Evolutionary conservation across 2,329 filamentous ascomycete genomes (phyloP).

Genomic region (Phaeosphaeriaceae sp.): DNA sequence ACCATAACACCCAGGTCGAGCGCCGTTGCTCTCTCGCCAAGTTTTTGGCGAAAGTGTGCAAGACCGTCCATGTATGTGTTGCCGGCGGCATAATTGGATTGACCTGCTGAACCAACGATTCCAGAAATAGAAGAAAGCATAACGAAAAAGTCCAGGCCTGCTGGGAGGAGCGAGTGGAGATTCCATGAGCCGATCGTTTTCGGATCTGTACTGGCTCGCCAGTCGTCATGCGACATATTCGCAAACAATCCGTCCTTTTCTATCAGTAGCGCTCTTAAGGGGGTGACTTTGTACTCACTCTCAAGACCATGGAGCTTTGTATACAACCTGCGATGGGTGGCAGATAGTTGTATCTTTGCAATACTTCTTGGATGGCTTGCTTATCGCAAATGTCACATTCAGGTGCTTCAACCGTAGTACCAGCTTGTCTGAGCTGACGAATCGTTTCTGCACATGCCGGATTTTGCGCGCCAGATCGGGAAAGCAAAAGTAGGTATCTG

Average conservation of each 20-base stretch:
- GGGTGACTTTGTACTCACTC: too few relatives aligned
- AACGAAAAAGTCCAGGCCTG: conserved; percentile 19
- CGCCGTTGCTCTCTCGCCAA: too few relatives aligned
- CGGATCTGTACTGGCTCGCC: neutral
- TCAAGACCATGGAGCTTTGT: too few relatives aligned
- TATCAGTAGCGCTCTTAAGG: too few relatives aligned
- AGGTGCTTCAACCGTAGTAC: neutral
- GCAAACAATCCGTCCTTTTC: too few relatives aligned
- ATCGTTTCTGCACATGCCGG: neutral
- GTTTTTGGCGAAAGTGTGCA: too few relatives aligned
- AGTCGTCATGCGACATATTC: conserved; percentile 11
- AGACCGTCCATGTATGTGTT: too few relatives aligned
- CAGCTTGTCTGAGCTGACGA: neutral
- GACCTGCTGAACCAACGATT: conserved; percentile 15
- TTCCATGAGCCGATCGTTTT: conserved; percentile 43
- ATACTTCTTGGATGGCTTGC: too few relatives aligned
- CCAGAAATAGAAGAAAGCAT: conserved; percentile 24
- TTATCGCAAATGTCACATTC: too few relatives aligned
- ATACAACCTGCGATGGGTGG: too few relatives aligned
- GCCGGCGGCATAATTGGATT: conserved; percentile 21
- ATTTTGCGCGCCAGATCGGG: conserved; percentile 12
- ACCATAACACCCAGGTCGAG: too few relatives aligned
- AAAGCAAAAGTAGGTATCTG: conserved; percentile 21
- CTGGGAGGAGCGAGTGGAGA: conserved; percentile 16
- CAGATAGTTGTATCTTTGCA: neutral